Evolutionary conservation across 352 stramenopile genomes (phyloP).

Genomic region (Pythium phragmiticola): DNA sequence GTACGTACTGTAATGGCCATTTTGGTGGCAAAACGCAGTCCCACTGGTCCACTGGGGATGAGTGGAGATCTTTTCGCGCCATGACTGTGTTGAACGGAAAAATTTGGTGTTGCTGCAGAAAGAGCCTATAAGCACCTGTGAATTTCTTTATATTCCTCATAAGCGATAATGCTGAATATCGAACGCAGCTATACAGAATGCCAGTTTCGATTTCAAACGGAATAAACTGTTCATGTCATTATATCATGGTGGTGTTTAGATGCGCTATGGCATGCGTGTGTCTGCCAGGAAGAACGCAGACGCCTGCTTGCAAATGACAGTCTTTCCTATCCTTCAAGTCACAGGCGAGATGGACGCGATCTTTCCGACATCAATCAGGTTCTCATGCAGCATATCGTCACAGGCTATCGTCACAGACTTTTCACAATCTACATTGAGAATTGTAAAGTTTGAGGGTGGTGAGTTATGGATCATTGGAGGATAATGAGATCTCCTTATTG

Average conservation of each 20-base stretch:
- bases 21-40: not conserved
- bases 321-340: not conserved
- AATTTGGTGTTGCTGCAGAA: too few species aligned
- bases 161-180: too few species aligned
- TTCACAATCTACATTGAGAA: not conserved
- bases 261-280: too few species aligned
- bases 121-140: too few species aligned
- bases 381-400: slow-evolving; percentile 1
- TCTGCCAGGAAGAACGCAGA: not conserved
- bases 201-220: too few species aligned
- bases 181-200: too few species aligned
- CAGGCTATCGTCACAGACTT: slow-evolving; percentile 7
- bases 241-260: too few species aligned
- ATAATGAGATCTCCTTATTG: too few species aligned
- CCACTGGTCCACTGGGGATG: slow-evolving; percentile 6
- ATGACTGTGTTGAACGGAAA: not conserved
- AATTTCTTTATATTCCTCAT: too few species aligned
- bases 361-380: not conserved
- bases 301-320: not conserved
- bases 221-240: too few species aligned
- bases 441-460: not conserved
- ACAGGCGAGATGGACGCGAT: not conserved
- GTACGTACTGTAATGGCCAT: slow-evolving; percentile 4
- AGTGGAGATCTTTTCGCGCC: slow-evolving; percentile 8
- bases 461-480: too few species aligned